phyloP scores from a whole-genome alignment of 192 early-diverging fungal genomes.

The Entomortierella chlamydospora region DNA sequence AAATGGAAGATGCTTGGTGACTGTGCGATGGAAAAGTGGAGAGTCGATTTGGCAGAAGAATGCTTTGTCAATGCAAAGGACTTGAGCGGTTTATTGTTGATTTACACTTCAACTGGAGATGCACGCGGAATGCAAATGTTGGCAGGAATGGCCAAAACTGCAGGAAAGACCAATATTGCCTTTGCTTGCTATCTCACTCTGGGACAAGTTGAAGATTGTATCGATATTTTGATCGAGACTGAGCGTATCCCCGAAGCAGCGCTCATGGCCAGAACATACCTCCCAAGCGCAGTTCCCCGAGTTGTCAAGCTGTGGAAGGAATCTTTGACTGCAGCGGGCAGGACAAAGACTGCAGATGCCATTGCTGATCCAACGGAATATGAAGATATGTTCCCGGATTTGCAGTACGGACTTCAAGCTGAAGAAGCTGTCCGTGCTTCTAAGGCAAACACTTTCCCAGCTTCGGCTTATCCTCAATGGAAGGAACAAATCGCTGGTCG shows the following conservation, averaged over 20 bases:
- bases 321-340: constrained; percentile 71
- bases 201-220: constrained; percentile 81
- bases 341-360: constrained; percentile 87
- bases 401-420: constrained; percentile 67
- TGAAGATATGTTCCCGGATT: constrained; percentile 89
- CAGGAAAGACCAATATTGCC: constrained; percentile 92
- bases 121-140: constrained; percentile 78
- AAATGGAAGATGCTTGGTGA: constrained; percentile 97
- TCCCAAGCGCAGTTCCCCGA: constrained; percentile 78
- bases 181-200: constrained; percentile 85
- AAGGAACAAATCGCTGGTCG: constrained; percentile 64
- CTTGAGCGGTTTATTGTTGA: constrained; percentile 87
- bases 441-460: constrained; percentile 45
- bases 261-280: constrained; percentile 90
- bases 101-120: constrained; percentile 93
- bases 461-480: constrained; percentile 65
- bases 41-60: constrained; percentile 91
- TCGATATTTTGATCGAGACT: constrained; percentile 87
- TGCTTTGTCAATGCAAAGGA: constrained; percentile 91
- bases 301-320: constrained; percentile 86
- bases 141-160: constrained; percentile 74
- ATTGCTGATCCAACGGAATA: constrained; percentile 89
- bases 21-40: constrained; percentile 89
- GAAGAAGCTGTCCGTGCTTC: constrained; percentile 59
- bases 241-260: constrained; percentile 96